Evolutionary conservation across 192 early-diverging fungal genomes (phyloP), one percentile per base, ranked within the genome.

Genomic region (Coemansia sp.): DNA sequence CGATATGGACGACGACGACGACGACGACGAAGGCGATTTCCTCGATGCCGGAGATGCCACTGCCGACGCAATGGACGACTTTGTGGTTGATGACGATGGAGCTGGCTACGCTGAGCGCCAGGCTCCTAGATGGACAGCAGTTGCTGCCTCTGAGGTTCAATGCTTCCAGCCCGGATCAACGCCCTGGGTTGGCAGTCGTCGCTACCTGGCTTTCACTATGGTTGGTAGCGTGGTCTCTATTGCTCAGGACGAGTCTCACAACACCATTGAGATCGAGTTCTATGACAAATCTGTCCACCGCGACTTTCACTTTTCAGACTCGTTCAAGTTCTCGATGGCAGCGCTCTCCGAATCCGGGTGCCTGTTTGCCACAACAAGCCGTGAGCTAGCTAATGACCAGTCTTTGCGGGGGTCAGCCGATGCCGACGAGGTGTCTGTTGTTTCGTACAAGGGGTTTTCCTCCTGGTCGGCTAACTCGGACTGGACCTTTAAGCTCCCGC

Each of bases 11-110:
- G 54, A 25, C 22, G 58, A 64, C 4, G 64, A 60, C 4, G 64
- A 59, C 24, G 71, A 53, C 8, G 64, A n/a, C n/a, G n/a, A 59
- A 6, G 78, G 39, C 15, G 65, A 49, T 25, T 32, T 63, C 3
- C 58, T 60, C 17, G 70, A 68, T 20, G 65, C 42, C 24, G 65
- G 56, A 37, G 72, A 83, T 6, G 85, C 84, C 24, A 84, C n/a
- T n/a, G n/a, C n/a, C n/a, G n/a, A n/a, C n/a, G n/a, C n/a, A n/a
- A n/a, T 89, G 43, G 85, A 92, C 54, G 89, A 95, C 60, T 97
- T 97, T 87, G 89, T 97, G 0, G 92, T 90, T 0, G 94, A 96
- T 68, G 96, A 97, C 71, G 93, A 95, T 59, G 92, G 89, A 17
- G 89, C 75, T 14, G 91, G 88, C 5, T 94, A 95, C 27, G 64